Evolutionary conservation across 495 filamentous ascomycete genomes (phyloP), one percentile per base, ranked within the genome.

Genomic region (Patellaria atrata): DNA sequence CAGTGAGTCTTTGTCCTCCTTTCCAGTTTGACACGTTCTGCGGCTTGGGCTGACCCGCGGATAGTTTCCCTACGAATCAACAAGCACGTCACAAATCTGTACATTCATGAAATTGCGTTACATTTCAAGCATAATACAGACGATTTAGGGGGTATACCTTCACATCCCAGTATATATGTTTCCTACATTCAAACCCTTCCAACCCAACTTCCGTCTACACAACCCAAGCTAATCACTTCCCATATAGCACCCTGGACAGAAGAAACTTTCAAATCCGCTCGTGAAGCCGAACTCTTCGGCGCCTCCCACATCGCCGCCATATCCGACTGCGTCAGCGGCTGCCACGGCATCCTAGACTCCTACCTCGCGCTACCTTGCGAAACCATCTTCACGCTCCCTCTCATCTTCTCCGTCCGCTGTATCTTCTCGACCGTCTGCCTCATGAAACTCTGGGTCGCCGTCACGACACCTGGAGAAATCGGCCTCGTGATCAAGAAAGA

Each of bases 81-180:
- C 29, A 74, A 75, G 40, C 61, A 79, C 41, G 65, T 82, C 2
- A 51, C 83, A 21, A 77, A 67, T 37, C 60, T 94, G 2, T 93
- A 87, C 45, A 71, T 92, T 42, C 82, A 96, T 50, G 87, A 94
- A 54, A 77, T 87, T 31, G 75, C 77, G 2, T 69, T 92, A 47
- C 76, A 87, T 32, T 62, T 73, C 14, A 79, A 89, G 38, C 71
- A 73, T 42, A 69, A 64, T 30, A 54, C 68, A 4, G 74, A 80
- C 3, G 72, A 80, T 34, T 67, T 70, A 40, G 62, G 58, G 32
- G n/a, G n/a, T n/a, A n/a, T n/a, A n/a, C n/a, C n/a, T n/a, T n/a
- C n/a, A n/a, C n/a, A n/a, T n/a, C n/a, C n/a, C n/a, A n/a, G n/a
- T n/a, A n/a, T n/a, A n/a, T n/a, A n/a, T n/a, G n/a, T n/a, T n/a